Percentiles rank a stretch among this genome's conserved stretches.
These are phyloP conservation scores for Prunus mira DNA, from an alignment of 306 rosid species.

Conservation along the genomic window DNA sequence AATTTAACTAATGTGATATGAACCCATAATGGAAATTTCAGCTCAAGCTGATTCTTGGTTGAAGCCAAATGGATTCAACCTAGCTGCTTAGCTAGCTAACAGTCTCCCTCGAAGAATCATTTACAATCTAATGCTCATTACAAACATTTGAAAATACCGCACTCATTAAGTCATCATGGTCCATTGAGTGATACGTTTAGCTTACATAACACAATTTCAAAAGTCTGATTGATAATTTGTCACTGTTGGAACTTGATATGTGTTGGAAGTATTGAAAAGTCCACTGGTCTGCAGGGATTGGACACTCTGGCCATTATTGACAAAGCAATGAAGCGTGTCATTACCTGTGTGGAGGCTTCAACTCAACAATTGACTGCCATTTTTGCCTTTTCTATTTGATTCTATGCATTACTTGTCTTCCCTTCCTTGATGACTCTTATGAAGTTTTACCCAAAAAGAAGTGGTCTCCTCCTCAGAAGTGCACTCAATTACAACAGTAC, in stretches of 20 bases:
- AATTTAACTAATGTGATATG: neutral
- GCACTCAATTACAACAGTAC: slow-evolving; percentile 42
- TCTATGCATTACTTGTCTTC: slow-evolving; percentile 7
- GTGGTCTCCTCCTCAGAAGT: slow-evolving; percentile 57
- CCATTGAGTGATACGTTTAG: too few species aligned
- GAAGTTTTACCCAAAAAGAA: slow-evolving; percentile 8
- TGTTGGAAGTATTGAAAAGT: too few species aligned
- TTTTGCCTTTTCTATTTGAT: slow-evolving; percentile 1
- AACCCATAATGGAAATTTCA: neutral
- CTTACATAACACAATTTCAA: too few species aligned
- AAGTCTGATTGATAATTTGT: neutral
- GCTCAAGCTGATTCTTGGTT: neutral
- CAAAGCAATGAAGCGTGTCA: slow-evolving; percentile 22
- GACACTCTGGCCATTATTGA: slow-evolving; percentile 21
- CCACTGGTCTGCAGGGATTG: slow-evolving; percentile 1
- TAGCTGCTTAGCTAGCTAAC: neutral
- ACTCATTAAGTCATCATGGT: too few species aligned
- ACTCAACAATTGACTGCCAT: slow-evolving; percentile 32
- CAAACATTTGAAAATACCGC: too few species aligned
- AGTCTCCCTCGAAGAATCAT: slow-evolving; percentile 3
- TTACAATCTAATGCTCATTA: neutral
- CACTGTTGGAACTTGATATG: too few species aligned
- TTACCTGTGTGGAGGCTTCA: slow-evolving; percentile 22
- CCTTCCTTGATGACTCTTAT: neutral
- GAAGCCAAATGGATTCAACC: neutral